Evolutionary conservation across 1,139 yeast species (phyloP).

Genomic region (Candida neerlandica): DNA sequence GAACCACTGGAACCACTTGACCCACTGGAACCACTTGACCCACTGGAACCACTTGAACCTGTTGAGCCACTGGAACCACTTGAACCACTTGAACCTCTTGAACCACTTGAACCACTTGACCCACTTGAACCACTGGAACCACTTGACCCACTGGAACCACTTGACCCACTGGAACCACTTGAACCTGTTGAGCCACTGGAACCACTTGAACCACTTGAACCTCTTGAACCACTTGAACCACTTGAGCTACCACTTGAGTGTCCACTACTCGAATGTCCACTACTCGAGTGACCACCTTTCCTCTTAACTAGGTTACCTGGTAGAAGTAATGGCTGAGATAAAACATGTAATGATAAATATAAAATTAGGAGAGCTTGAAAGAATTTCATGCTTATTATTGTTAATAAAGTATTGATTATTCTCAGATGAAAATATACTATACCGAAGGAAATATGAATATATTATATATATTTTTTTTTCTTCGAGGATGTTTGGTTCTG

Average conservation of each 20-base stretch:
- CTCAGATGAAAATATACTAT: no score
- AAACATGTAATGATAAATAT: background rate
- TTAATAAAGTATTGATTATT: background rate
- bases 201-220: conserved; percentile 1
- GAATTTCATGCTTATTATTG: background rate
- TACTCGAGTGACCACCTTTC: conserved; percentile 1
- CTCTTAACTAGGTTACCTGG: background rate
- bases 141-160: no score
- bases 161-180: conserved; percentile 8
- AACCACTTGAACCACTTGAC: no score
- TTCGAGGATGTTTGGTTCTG: background rate
- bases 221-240: no score
- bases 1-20: no score
- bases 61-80: background rate
- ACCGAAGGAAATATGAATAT: no score
- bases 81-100: background rate
- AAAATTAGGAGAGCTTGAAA: background rate
- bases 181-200: conserved; percentile 6
- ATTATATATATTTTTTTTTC: no score
- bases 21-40: conserved; percentile 2
- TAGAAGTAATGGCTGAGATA: background rate
- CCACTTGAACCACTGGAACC: no score
- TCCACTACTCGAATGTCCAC: conserved; percentile 5
- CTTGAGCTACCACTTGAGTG: conserved; percentile 3
- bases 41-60: conserved; percentile 9